phyloP scores from a whole-genome alignment of 2,329 filamentous ascomycete species.

The Blastomyces parvus region DNA sequence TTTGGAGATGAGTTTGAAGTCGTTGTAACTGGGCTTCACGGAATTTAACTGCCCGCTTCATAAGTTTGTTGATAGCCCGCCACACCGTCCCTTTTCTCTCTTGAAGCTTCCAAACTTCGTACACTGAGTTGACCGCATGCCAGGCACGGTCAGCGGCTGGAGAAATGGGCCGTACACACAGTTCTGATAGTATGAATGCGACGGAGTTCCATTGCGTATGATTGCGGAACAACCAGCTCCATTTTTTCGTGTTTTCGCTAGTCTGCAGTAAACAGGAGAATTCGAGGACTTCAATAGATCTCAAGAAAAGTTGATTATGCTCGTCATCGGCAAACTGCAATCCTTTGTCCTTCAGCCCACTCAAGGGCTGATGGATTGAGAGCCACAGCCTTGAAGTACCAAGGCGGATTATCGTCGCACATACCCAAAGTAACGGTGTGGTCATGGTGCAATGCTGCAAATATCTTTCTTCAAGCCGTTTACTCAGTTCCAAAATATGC shows the following conservation, averaged over 20 bases:
- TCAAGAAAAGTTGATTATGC: constrained; percentile 60
- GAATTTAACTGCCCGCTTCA: constrained; percentile 48
- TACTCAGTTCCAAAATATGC: constrained; percentile 45
- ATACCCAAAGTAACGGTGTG: constrained; percentile 56
- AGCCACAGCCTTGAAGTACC: constrained; percentile 72
- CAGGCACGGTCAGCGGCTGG: constrained; percentile 52
- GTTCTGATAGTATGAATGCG: constrained; percentile 51
- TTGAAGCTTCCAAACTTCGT: constrained; percentile 29
- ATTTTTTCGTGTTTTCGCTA: constrained; percentile 52
- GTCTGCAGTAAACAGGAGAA: constrained; percentile 57
- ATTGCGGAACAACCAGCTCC: constrained; percentile 56
- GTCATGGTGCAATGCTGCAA: constrained; percentile 43
- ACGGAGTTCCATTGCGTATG: constrained; percentile 59
- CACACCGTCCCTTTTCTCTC: constrained; percentile 51
- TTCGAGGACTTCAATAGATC: constrained; percentile 65
- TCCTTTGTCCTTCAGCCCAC: constrained; percentile 48
- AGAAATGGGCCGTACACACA: constrained; percentile 49
- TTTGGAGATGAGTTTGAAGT: constrained; percentile 18
- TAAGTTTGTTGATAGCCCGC: constrained; percentile 52
- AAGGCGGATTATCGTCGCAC: constrained; percentile 57
- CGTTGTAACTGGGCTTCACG: constrained; percentile 41
- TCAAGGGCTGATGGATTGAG: constrained; percentile 64
- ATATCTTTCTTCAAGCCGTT: constrained; percentile 48
- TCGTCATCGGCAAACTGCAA: constrained; percentile 51
- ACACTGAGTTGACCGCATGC: constrained; percentile 44